Percentiles rank a stretch among this genome's conserved stretches.
phyloP scores from a whole-genome alignment of 2,329 filamentous ascomycete genomes.

The Colletotrichum sp. region DNA sequence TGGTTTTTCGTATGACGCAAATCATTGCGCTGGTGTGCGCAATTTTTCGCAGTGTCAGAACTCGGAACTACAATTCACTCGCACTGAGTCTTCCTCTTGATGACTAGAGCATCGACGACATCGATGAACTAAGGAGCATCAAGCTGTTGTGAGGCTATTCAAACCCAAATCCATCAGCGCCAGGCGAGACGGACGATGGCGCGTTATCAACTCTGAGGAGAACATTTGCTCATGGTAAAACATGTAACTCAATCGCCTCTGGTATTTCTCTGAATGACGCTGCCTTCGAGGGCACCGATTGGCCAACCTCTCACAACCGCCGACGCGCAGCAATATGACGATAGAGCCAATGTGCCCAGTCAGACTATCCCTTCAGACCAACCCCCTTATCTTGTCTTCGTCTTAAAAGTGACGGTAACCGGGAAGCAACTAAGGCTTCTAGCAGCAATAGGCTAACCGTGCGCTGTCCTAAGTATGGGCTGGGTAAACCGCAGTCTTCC shows the following conservation, averaged over 20 bases:
- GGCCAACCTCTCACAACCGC: too few relatives aligned
- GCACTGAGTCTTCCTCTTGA: background rate
- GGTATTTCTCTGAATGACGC: too few relatives aligned
- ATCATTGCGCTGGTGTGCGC: too few relatives aligned
- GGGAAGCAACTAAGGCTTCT: too few relatives aligned
- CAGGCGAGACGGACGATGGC: background rate
- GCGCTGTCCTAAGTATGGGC: background rate
- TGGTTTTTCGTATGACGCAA: background rate
- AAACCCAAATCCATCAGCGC: rapidly evolving
- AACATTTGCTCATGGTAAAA: too few relatives aligned
- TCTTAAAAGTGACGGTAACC: background rate
- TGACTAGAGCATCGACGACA: background rate
- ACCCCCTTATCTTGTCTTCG: background rate
- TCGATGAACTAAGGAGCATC: background rate
- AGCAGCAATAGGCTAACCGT: background rate
- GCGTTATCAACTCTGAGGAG: too few relatives aligned
- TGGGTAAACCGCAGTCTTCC: background rate
- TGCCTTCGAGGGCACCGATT: too few relatives aligned
- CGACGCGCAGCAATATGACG: background rate
- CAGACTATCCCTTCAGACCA: background rate
- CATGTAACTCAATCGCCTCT: too few relatives aligned
- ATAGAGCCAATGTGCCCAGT: background rate
- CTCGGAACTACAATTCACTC: too few relatives aligned
- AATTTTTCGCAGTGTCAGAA: too few relatives aligned
- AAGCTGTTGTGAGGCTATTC: background rate